Percentiles rank a stretch among this genome's conserved stretches.
Evolutionary conservation across 495 filamentous ascomycete genomes (phyloP).

Genomic region (Penicillium roqueforti): DNA sequence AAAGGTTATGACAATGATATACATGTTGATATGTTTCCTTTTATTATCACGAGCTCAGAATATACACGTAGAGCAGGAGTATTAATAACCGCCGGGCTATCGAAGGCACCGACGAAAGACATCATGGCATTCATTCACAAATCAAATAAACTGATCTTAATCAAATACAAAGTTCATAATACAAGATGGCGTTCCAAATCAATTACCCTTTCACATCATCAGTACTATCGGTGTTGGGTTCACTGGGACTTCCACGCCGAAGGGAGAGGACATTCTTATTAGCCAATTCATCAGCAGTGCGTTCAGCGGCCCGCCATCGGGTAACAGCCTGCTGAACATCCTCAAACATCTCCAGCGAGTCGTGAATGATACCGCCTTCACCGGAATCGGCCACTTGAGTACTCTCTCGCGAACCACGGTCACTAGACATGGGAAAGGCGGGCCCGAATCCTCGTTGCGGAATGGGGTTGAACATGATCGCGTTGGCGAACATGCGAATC

Average conservation of each 20-base stretch:
- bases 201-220: constrained; percentile 40
- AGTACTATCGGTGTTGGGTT: constrained; percentile 40
- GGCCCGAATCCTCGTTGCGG: constrained; percentile 64
- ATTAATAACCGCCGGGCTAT: constrained; percentile 10
- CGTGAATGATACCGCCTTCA: constrained; percentile 76
- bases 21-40: not conserved
- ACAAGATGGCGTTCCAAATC: constrained; percentile 11
- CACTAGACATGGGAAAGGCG: constrained; percentile 47
- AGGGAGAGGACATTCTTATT: constrained; percentile 42
- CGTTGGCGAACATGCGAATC: constrained; percentile 97
- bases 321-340: constrained; percentile 63
- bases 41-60: not conserved
- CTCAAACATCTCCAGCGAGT: constrained; percentile 76
- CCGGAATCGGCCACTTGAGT: constrained; percentile 53
- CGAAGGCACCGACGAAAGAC: constrained; percentile 9
- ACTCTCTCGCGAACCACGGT: constrained; percentile 38
- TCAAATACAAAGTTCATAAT: constrained; percentile 23
- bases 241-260: constrained; percentile 41
- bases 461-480: constrained; percentile 93
- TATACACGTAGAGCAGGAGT: not conserved
- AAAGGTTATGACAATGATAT: constrained; percentile 3
- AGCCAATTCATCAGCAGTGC: constrained; percentile 39
- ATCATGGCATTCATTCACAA: constrained; percentile 13
- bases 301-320: constrained; percentile 57
- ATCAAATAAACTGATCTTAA: constrained; percentile 10